phyloP scores from a whole-genome alignment of 2,329 filamentous ascomycete species.

The Fusarium nodosum region DNA sequence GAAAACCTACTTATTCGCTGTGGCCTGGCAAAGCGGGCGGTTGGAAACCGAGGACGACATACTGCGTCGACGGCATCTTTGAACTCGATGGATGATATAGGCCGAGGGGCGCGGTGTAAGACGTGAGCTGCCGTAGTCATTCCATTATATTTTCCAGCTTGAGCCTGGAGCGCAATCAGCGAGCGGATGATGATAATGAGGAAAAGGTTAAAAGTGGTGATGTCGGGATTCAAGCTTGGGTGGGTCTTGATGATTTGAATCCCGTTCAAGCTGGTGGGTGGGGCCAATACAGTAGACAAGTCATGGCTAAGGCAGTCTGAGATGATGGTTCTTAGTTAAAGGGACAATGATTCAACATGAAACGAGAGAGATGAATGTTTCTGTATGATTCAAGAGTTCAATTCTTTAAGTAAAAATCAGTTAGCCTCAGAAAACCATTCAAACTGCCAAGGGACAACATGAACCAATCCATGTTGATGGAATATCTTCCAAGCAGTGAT shows the following conservation, averaged over 20 bases:
- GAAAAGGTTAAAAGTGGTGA: conserved; percentile 27
- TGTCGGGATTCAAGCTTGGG: conserved; percentile 30
- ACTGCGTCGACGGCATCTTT: conserved; percentile 64
- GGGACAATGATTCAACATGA: background rate
- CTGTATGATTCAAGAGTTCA: background rate
- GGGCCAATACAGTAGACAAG: background rate
- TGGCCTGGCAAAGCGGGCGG: conserved; percentile 52
- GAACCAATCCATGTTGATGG: conserved; percentile 1
- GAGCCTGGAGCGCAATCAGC: conserved; percentile 37
- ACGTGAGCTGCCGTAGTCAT: conserved; percentile 54
- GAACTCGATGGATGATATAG: conserved; percentile 57
- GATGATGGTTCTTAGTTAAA: background rate
- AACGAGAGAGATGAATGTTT: background rate
- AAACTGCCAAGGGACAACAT: conserved; percentile 5
- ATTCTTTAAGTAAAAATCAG: too few relatives aligned
- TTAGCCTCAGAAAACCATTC: background rate
- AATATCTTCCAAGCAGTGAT: conserved; percentile 6
- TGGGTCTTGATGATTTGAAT: conserved; percentile 23
- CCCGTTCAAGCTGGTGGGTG: conserved; percentile 30
- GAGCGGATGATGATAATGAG: background rate
- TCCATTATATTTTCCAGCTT: conserved; percentile 49
- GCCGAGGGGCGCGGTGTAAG: conserved; percentile 56
- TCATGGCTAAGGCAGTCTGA: background rate
- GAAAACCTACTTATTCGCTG: conserved; percentile 60
- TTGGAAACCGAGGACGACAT: conserved; percentile 65